Evolutionary conservation across 495 filamentous ascomycete genomes (phyloP).

Genomic region (Emericellopsis terricola): DNA sequence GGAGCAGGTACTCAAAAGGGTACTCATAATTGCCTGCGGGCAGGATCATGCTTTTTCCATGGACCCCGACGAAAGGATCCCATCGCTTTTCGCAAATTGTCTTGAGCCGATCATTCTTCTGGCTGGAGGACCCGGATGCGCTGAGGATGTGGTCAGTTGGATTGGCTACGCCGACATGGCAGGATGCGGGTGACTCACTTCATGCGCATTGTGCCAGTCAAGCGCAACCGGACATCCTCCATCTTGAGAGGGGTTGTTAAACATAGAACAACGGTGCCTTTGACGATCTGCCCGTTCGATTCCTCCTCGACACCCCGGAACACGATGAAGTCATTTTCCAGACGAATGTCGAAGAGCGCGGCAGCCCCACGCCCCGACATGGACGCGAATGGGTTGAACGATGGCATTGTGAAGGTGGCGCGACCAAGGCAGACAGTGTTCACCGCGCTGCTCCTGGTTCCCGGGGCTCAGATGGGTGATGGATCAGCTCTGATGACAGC

Average conservation of each 20-base stretch:
- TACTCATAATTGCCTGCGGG: conserved; percentile 76
- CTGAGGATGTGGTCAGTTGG: conserved; percentile 32
- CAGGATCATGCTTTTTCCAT: conserved; percentile 37
- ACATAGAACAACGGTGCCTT: conserved; percentile 60
- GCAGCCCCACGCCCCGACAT: conserved; percentile 21
- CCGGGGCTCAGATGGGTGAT: too few relatives aligned
- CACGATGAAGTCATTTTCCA: conserved; percentile 63
- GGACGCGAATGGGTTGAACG: conserved; percentile 29
- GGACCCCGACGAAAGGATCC: conserved; percentile 28
- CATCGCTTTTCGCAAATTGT: conserved; percentile 27
- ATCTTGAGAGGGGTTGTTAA: conserved; percentile 48
- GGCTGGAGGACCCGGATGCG: conserved; percentile 27
- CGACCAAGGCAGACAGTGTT: too few relatives aligned
- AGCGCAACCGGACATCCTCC: conserved; percentile 50
- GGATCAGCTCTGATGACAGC: too few relatives aligned
- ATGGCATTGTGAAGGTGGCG: conserved; percentile 20
- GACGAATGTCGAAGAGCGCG: conserved; percentile 38
- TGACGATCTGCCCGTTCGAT: conserved; percentile 54
- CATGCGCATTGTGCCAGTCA: conserved; percentile 53
- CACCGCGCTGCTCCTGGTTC: too few relatives aligned
- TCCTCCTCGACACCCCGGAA: conserved; percentile 61
- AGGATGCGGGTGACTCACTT: too few relatives aligned
- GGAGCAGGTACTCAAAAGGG: conserved; percentile 64
- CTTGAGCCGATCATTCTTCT: conserved; percentile 24
- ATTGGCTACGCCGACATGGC: conserved; percentile 8